A percentile compares a stretch with the other conserved stretches of the same genome.
phyloP scores from a whole-genome alignment of 2,329 filamentous ascomycete species.

The Cucurbitaria berberidis region DNA sequence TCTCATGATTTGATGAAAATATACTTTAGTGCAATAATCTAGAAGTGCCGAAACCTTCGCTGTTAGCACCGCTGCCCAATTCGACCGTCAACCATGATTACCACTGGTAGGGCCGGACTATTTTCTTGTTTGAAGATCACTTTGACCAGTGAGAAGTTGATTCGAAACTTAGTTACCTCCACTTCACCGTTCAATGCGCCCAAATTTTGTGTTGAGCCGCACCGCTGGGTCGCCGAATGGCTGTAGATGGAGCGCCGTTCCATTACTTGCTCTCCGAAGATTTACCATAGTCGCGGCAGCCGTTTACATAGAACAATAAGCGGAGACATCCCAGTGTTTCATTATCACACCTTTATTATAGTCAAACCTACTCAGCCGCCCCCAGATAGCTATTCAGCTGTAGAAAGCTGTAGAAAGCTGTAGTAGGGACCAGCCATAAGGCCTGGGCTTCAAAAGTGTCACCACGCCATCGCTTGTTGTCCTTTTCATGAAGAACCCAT shows the following conservation, averaged over 20 bases:
- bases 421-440: too few relatives aligned
- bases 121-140: not conserved
- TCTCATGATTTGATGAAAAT: not conserved
- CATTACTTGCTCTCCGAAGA: too few relatives aligned
- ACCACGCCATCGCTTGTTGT: too few relatives aligned
- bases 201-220: slow-evolving; percentile 13
- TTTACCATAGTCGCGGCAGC: too few relatives aligned
- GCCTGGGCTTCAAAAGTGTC: too few relatives aligned
- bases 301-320: too few relatives aligned
- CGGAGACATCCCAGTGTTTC: too few relatives aligned
- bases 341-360: too few relatives aligned
- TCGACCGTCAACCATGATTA: not conserved
- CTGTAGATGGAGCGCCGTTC: not conserved
- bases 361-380: too few relatives aligned
- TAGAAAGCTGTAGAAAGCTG: too few relatives aligned
- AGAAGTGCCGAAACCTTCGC: not conserved
- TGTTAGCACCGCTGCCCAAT: slow-evolving; percentile 11
- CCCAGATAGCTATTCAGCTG: too few relatives aligned
- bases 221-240: slow-evolving; percentile 6
- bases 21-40: not conserved
- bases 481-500: too few relatives aligned
- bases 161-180: not conserved
- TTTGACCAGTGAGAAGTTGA: not conserved
- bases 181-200: slow-evolving; percentile 26
- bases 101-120: slow-evolving; percentile 2